These are phyloP conservation scores for Trichophyton verrucosum DNA, from an alignment of 2,329 filamentous ascomycete species.

Conservation along the genomic window DNA sequence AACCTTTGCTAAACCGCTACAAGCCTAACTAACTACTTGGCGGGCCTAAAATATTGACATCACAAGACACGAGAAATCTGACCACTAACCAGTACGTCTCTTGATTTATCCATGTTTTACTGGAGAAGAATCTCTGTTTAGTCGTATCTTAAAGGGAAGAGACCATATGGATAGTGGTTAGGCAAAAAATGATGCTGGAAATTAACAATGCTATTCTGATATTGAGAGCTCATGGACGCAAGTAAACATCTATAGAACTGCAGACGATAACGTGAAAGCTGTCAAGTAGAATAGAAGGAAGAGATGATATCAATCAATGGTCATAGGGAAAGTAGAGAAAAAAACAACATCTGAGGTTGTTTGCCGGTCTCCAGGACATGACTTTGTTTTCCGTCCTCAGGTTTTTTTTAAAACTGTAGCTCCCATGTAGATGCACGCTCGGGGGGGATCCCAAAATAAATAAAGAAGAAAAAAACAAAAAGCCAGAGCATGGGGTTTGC, in stretches of 20 bases:
- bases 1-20: not conserved
- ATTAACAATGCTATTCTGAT: not conserved
- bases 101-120: too few species aligned
- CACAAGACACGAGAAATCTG: too few species aligned
- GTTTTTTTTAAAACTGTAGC: not conserved
- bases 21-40: not conserved
- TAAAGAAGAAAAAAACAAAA: not conserved
- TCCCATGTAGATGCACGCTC: constrained; percentile 5
- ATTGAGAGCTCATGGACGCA: not conserved
- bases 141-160: too few species aligned
- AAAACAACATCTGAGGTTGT: not conserved
- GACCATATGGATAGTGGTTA: too few species aligned
- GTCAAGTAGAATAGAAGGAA: not conserved
- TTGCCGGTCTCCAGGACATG: constrained; percentile 4
- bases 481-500: not conserved
- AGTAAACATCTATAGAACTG: not conserved
- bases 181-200: not conserved
- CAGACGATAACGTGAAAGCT: not conserved
- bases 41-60: not conserved
- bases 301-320: not conserved
- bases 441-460: not conserved
- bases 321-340: not conserved
- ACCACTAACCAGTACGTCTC: too few species aligned
- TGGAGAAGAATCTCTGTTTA: too few species aligned
- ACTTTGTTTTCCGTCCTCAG: not conserved